These are phyloP conservation scores for Ploettnerulaceae sp. DNA, from an alignment of 2,329 filamentous ascomycete genomes.

Conservation along the genomic window DNA sequence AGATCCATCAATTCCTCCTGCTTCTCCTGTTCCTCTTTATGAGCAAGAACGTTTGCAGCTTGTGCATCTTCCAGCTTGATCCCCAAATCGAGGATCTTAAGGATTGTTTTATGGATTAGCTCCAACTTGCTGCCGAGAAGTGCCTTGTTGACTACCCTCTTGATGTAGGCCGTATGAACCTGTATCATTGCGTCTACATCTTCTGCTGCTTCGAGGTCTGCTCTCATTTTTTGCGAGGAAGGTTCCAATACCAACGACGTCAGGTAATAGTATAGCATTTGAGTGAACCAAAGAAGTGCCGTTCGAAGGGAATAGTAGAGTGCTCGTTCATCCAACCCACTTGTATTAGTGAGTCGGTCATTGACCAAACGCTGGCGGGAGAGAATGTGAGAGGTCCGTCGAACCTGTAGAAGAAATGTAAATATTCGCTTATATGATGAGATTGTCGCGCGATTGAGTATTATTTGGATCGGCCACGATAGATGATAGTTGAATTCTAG, in stretches of 20 bases:
- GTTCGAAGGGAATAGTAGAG: slow-evolving; percentile 59
- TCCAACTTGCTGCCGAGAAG: slow-evolving; percentile 64
- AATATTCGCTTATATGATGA: slow-evolving; percentile 67
- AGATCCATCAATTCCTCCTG: slow-evolving; percentile 31
- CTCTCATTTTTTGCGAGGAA: slow-evolving; percentile 51
- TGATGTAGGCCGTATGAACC: slow-evolving; percentile 60
- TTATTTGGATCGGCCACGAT: slow-evolving; percentile 62
- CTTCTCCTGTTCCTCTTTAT: slow-evolving; percentile 20
- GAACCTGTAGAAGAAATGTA: slow-evolving; percentile 71
- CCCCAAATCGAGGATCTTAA: slow-evolving; percentile 72
- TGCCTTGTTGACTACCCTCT: slow-evolving; percentile 59
- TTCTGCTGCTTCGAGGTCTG: slow-evolving; percentile 52
- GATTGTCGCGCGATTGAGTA: slow-evolving; percentile 63
- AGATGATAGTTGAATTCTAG: slow-evolving; percentile 67
- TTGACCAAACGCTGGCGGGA: slow-evolving; percentile 47
- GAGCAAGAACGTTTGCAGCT: slow-evolving; percentile 31
- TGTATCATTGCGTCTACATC: slow-evolving; percentile 80
- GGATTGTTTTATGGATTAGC: slow-evolving; percentile 66
- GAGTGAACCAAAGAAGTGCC: slow-evolving; percentile 72
- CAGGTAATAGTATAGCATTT: slow-evolving; percentile 69
- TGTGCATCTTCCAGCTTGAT: slow-evolving; percentile 63
- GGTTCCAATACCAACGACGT: slow-evolving; percentile 66
- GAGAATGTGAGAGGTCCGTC: slow-evolving; percentile 64
- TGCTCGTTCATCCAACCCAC: slow-evolving; percentile 40
- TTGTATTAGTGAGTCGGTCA: slow-evolving; percentile 37